phyloP scores from a whole-genome alignment of 176 grass and related monocot species.

The Miscanthus lutarioriparius region DNA sequence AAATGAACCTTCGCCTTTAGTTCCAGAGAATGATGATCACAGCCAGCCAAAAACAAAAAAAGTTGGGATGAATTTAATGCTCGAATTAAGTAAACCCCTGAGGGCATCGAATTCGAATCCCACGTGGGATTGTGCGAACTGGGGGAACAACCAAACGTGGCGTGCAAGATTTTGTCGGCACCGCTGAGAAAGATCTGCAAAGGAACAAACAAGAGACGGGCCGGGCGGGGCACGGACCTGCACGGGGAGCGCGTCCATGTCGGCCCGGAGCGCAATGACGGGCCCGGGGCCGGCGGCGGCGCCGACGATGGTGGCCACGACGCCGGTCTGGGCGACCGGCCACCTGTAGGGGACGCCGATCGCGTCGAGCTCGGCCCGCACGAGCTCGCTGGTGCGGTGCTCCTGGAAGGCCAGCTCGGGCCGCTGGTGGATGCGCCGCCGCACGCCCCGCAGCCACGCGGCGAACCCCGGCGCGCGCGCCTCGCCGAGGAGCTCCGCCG shows the following conservation, averaged over 20 bases:
- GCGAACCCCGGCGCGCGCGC: constrained; percentile 38
- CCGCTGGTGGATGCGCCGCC: constrained; percentile 58
- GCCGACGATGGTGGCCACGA: constrained; percentile 53
- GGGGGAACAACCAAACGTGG: neutral
- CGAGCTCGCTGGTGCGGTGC: constrained; percentile 61
- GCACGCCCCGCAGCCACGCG: constrained; percentile 47
- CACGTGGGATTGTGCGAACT: neutral
- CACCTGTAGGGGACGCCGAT: constrained; percentile 54
- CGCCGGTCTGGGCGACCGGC: constrained; percentile 61
- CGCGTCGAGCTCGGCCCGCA: constrained; percentile 62
- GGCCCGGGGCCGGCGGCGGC: constrained; percentile 19
- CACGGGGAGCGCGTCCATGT: constrained; percentile 85
- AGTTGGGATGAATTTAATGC: no score
- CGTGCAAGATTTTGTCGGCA: neutral
- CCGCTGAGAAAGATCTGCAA: neutral
- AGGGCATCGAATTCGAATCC: neutral
- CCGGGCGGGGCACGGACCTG: constrained; percentile 37
- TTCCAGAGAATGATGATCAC: neutral
- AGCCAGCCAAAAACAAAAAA: neutral
- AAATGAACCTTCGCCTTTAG: neutral
- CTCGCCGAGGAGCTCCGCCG: neutral
- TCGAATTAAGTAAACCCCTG: no score
- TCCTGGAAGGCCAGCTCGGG: constrained; percentile 77
- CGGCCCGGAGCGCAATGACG: constrained; percentile 61
- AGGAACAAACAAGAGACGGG: neutral